Base-by-base conservation (phyloP, 139 green algal genomes). In the Coelastrella sp. region DNA sequence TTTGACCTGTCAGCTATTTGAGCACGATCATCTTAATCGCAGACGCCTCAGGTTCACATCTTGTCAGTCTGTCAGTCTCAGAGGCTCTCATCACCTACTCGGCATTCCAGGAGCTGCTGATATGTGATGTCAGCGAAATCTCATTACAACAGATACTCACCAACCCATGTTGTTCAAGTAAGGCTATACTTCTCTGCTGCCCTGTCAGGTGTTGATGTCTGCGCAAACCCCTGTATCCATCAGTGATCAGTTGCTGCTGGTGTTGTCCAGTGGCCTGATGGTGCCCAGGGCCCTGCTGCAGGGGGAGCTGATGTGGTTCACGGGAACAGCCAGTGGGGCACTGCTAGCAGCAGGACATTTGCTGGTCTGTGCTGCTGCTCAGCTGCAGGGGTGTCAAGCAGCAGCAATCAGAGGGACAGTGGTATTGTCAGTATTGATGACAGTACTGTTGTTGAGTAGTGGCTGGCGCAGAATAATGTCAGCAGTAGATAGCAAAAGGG, bases 201-300 rank as follows among this genome's bases (percentile, higher is more conserved):
- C 95, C 0, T 57, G 71, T n/a, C 89, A 81, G 60, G 69, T 96
- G 67, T 75, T 87, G 60, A n/a, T n/a, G n/a, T n/a, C n/a, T n/a
- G n/a, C n/a, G n/a, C n/a, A n/a, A n/a, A n/a, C n/a, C n/a, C 77
- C 77, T 23, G 93, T 96, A 37, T 92, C 84, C 1, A 53, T 93
- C 41, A 85, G 86, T 73, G 94, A 91, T 38, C 90, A 96, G 85
- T 80, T 97, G 84, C 90, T 98, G 77, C 93, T 90, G 8, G 91
- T 94, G 83, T 67, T 89, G 6, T 91, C 92, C 87, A 98, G 98
- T 74, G 92, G 83, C 25, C 91, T 98, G 38, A 98, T 98, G 95
- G 88, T 98, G 60, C 94, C 96, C 0, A 90, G 96, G 0, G 96
- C 96, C 25, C 87, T 98, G 40, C 88, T 93, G 43, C 93, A 85